Percentiles rank a stretch among this genome's conserved stretches.
phyloP scores from a whole-genome alignment of 2,329 filamentous ascomycete species.

The Trichophyton schoenleinii region DNA sequence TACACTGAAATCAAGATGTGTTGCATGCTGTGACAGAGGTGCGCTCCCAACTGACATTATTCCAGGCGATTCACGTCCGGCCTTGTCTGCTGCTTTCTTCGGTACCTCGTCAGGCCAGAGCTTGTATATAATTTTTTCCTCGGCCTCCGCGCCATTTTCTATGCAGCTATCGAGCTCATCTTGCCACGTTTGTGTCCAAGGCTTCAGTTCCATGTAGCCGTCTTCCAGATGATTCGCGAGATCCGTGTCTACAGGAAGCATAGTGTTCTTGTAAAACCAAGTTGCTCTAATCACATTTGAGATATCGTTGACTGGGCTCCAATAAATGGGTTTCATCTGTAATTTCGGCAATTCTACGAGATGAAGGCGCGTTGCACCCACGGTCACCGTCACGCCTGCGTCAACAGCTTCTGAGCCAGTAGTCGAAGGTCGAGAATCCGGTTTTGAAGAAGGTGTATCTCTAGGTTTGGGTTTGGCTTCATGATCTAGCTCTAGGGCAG shows the following conservation, averaged over 20 bases:
- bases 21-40: neutral
- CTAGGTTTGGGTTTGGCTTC: slow-evolving; percentile 10
- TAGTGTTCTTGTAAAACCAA: slow-evolving; percentile 95
- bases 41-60: neutral
- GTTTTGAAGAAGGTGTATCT: neutral
- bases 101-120: slow-evolving; percentile 58
- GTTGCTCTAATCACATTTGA: slow-evolving; percentile 72
- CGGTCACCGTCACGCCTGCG: slow-evolving; percentile 52
- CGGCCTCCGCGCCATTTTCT: slow-evolving; percentile 76
- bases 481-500: neutral
- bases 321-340: slow-evolving; percentile 91
- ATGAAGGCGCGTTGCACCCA: slow-evolving; percentile 82
- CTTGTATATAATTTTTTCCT: slow-evolving; percentile 76
- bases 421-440: slow-evolving; percentile 1
- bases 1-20: slow-evolving; percentile 19
- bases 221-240: slow-evolving; percentile 86
- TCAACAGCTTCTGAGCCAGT: slow-evolving; percentile 17
- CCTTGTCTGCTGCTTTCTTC: neutral
- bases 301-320: slow-evolving; percentile 85
- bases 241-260: slow-evolving; percentile 72
- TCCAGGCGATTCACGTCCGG: slow-evolving; percentile 2
- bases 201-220: slow-evolving; percentile 75
- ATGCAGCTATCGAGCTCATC: slow-evolving; percentile 84
- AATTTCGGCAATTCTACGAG: slow-evolving; percentile 70
- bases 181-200: slow-evolving; percentile 84